Percentiles rank a stretch among this genome's conserved stretches.
Evolutionary conservation across 495 filamentous ascomycete species (phyloP).

Genomic region (Neurospora sp.): DNA sequence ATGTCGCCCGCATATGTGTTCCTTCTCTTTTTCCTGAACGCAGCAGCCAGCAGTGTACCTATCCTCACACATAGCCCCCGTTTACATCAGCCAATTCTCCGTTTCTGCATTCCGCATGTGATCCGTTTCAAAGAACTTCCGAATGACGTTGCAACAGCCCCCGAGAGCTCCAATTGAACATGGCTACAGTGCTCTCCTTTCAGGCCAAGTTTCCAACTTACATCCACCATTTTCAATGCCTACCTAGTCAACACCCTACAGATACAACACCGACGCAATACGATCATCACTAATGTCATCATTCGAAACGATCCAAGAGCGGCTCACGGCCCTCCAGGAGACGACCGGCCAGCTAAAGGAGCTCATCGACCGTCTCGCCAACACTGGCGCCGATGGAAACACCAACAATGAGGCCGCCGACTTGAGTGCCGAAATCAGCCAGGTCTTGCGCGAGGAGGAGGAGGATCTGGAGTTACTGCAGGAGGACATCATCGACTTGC

Average conservation of each 20-base stretch:
- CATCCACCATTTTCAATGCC: background rate
- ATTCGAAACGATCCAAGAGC: conserved; percentile 50
- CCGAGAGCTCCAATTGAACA: background rate
- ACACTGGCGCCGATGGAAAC: background rate
- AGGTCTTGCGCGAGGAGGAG: conserved; percentile 72
- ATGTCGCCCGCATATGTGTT: background rate
- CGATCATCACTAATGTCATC: conserved; percentile 24
- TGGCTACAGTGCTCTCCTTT: background rate
- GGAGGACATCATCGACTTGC: conserved; percentile 66
- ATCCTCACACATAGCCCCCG: background rate
- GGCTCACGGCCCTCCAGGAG: conserved; percentile 58
- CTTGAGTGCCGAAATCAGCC: conserved; percentile 71
- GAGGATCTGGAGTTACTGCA: conserved; percentile 74
- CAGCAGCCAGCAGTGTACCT: background rate
- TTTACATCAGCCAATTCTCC: background rate
- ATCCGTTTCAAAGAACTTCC: background rate
- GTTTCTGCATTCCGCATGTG: background rate
- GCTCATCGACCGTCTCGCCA: conserved; percentile 44
- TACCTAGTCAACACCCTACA: background rate
- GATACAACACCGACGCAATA: background rate
- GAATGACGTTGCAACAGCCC: background rate
- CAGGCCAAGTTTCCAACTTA: background rate
- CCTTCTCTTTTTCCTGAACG: no score
- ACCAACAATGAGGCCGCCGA: conserved; percentile 48
- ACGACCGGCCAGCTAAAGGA: conserved; percentile 56